phyloP scores from a whole-genome alignment of 352 stramenopile species.

The Blastocystis sp. region DNA sequence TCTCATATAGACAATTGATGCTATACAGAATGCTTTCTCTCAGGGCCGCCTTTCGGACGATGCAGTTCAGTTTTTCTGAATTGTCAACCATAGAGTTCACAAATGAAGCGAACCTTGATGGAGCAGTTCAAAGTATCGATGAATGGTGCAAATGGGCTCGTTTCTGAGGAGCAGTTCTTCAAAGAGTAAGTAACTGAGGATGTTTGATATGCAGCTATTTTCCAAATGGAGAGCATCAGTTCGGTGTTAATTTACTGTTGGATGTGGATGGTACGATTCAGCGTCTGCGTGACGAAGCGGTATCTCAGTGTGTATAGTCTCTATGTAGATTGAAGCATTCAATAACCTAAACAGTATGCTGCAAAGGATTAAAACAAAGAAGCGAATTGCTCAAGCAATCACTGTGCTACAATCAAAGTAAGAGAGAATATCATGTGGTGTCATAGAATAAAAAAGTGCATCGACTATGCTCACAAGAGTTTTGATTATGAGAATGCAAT shows the following conservation, averaged over 20 bases:
- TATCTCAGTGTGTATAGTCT: neutral
- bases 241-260: constrained; percentile 14
- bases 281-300: constrained; percentile 29
- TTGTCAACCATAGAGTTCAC: neutral
- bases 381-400: constrained; percentile 39
- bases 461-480: neutral
- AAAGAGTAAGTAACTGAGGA: neutral
- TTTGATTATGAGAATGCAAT: neutral
- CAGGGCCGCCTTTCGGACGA: neutral
- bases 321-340: constrained; percentile 32
- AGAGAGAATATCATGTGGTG: neutral
- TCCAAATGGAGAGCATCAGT: constrained; percentile 15
- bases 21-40: neutral
- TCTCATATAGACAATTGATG: constrained; percentile 43
- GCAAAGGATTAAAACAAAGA: constrained; percentile 53
- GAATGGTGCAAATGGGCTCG: constrained; percentile 8
- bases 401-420: neutral
- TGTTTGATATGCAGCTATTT: neutral
- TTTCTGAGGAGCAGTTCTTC: constrained; percentile 53
- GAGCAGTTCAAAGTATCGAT: constrained; percentile 46
- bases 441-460: constrained; percentile 28
- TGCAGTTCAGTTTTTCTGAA: neutral
- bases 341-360: constrained; percentile 28
- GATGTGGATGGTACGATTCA: constrained; percentile 45
- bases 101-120: neutral